A percentile compares a stretch with the other conserved stretches of the same genome.
Evolutionary conservation across 2,329 filamentous ascomycete species (phyloP).

Genomic region (Exophiala sp.): DNA sequence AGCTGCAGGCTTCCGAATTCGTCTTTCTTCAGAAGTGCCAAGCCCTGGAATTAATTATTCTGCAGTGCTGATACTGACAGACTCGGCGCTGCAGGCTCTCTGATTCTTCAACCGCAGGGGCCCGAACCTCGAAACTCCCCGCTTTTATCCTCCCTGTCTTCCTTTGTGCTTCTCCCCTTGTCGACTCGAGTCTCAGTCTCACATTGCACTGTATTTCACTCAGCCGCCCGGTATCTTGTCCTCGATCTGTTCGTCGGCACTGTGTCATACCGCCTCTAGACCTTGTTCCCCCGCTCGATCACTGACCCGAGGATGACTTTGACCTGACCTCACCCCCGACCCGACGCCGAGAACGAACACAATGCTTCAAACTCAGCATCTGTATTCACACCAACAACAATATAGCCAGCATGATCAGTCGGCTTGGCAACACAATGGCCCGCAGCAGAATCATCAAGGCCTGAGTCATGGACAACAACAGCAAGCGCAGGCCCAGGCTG

Average conservation of each 20-base stretch:
- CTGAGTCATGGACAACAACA: conserved; percentile 37
- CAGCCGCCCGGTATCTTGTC: conserved; percentile 3
- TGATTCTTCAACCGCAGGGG: background rate
- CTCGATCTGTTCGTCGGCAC: background rate
- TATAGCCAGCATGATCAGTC: conserved; percentile 45
- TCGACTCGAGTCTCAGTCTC: conserved; percentile 6
- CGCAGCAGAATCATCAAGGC: conserved; percentile 35
- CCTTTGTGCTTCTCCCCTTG: conserved; percentile 2
- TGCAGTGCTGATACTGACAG: background rate
- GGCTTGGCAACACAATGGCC: conserved; percentile 40
- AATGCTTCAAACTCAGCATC: conserved; percentile 51
- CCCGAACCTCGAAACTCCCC: conserved; percentile 3
- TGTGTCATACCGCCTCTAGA: background rate
- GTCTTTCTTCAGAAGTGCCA: background rate
- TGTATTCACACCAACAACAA: conserved; percentile 56
- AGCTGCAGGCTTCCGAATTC: no score
- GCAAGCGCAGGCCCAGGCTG: conserved; percentile 36
- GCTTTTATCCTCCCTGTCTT: conserved; percentile 11
- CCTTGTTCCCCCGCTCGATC: conserved; percentile 4
- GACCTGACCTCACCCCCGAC: conserved; percentile 12
- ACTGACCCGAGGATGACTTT: conserved; percentile 20
- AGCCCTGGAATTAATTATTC: background rate
- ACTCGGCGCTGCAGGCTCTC: background rate
- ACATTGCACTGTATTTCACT: conserved; percentile 3
- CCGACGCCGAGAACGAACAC: conserved; percentile 11